Conservation (phyloP, 805 yeast genomes). For the Wickerhamiella sorbophila region DNA sequence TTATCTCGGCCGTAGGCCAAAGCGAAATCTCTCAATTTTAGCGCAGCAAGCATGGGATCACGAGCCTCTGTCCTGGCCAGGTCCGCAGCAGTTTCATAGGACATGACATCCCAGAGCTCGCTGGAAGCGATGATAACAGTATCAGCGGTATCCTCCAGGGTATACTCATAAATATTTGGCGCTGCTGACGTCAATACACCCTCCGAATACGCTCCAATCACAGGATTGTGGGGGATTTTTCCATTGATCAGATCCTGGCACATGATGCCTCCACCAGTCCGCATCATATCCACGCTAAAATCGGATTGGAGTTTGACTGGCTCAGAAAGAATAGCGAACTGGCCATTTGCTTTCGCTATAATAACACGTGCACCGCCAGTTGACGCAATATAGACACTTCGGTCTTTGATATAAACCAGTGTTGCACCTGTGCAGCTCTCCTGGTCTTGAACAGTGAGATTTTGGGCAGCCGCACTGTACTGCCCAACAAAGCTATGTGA, state of each 20-base stretch:
- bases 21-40: constrained; percentile 84
- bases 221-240: constrained; percentile 60
- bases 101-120: constrained; percentile 72
- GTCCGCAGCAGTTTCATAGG: constrained; percentile 80
- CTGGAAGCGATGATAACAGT: constrained; percentile 72
- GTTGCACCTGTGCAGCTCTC: constrained; percentile 77
- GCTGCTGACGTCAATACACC: constrained; percentile 82
- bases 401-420: constrained; percentile 61
- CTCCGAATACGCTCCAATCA: constrained; percentile 77
- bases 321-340: constrained; percentile 61
- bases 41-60: constrained; percentile 85
- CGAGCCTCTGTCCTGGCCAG: constrained; percentile 60
- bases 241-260: constrained; percentile 74
- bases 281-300: constrained; percentile 57
- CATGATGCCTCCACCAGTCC: constrained; percentile 86
- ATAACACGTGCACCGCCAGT: constrained; percentile 84
- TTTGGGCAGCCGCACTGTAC: constrained; percentile 38
- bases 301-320: constrained; percentile 59
- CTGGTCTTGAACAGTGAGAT: constrained; percentile 50
- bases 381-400: constrained; percentile 63
- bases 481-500: constrained; percentile 34
- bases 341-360: constrained; percentile 68
- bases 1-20: constrained; percentile 79
- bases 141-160: constrained; percentile 54
- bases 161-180: constrained; percentile 41